A percentile compares a stretch with the other conserved stretches of the same genome.
These are phyloP conservation scores for Botrytis tulipae DNA, from an alignment of 2,329 filamentous ascomycete species.

Conservation along the genomic window DNA sequence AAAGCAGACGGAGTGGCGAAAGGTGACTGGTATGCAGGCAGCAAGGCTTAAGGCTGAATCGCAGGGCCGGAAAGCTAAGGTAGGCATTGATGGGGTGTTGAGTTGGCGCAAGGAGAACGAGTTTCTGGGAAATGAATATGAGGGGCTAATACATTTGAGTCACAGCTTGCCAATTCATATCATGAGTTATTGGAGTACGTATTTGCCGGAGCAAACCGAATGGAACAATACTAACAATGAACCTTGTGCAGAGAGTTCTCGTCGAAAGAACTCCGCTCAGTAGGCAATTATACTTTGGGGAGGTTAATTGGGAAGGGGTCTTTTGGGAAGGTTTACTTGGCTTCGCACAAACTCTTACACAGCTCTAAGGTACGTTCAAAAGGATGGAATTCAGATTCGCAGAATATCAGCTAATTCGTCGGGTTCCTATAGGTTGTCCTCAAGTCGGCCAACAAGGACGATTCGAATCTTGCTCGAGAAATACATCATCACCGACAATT, in stretches of 20 bases:
- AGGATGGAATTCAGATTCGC: constrained; percentile 21
- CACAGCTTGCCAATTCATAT: constrained; percentile 92
- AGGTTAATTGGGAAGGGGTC: constrained; percentile 94
- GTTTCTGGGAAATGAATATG: constrained; percentile 32
- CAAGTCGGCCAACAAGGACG: constrained; percentile 95
- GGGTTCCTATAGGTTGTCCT: constrained; percentile 72
- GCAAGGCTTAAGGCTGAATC: constrained; percentile 56
- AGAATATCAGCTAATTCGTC: constrained; percentile 13
- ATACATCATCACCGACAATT: constrained; percentile 99
- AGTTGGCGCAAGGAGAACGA: constrained; percentile 23
- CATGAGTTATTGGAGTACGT: constrained; percentile 90
- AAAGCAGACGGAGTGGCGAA: constrained; percentile 37
- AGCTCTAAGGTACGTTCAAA: constrained; percentile 75
- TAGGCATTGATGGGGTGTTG: constrained; percentile 27
- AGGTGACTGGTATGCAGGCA: constrained; percentile 44
- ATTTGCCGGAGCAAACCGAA: not conserved
- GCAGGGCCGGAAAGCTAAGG: constrained; percentile 63
- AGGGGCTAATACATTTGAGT: constrained; percentile 16
- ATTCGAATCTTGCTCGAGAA: constrained; percentile 92
- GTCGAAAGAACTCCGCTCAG: constrained; percentile 82
- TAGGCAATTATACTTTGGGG: constrained; percentile 92
- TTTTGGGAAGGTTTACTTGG: constrained; percentile 97
- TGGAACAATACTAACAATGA: constrained; percentile 30
- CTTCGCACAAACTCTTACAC: constrained; percentile 95
- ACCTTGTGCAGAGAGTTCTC: constrained; percentile 74